phyloP scores from a whole-genome alignment of 1,284 basidiomycete genomes.

The Amylostereum areolatum region DNA sequence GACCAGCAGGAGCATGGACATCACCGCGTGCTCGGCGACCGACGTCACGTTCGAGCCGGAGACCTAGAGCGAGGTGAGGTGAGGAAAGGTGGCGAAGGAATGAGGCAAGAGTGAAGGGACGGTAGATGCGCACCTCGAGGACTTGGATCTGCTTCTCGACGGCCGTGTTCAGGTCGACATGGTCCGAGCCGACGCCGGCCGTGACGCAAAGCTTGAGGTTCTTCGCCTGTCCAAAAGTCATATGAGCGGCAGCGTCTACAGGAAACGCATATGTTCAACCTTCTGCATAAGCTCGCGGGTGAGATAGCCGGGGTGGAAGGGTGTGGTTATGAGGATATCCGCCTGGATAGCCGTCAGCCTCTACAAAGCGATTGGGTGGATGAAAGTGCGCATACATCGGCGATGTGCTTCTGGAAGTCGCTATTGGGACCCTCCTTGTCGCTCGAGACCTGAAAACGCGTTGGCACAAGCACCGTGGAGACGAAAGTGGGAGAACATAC shows the following conservation, averaged over 20 bases:
- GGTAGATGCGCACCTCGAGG: slow-evolving; percentile 4
- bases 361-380: no score
- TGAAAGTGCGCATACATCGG: no score
- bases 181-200: slow-evolving; percentile 93
- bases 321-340: slow-evolving; percentile 39
- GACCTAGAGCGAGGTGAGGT: no score
- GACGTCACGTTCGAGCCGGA: slow-evolving; percentile 71
- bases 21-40: slow-evolving; percentile 88
- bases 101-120: no score
- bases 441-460: no score
- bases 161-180: slow-evolving; percentile 87
- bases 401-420: slow-evolving; percentile 46
- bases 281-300: slow-evolving; percentile 17
- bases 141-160: slow-evolving; percentile 78
- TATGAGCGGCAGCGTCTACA: no score
- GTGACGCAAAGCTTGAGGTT: slow-evolving; percentile 93
- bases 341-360: no score
- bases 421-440: slow-evolving; percentile 48
- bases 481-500: slow-evolving; percentile 43
- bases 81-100: no score
- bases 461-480: no score
- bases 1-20: slow-evolving; percentile 79
- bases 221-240: no score
- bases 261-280: no score
- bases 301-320: slow-evolving; percentile 50